Conservation (phyloP, 768 basidiomycete genomes). For the Galerina sulciceps region DNA sequence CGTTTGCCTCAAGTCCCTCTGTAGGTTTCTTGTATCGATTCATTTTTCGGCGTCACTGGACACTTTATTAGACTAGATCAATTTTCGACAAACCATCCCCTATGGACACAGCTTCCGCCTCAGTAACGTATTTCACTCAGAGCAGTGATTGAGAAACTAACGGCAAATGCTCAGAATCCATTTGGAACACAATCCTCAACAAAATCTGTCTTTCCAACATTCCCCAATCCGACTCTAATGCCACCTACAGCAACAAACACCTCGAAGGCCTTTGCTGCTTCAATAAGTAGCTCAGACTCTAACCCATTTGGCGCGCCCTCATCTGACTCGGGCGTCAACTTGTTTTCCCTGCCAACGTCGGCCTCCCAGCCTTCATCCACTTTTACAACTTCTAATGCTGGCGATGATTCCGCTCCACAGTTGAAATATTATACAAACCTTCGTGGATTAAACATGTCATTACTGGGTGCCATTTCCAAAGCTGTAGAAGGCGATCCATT, state of each 20-base stretch:
- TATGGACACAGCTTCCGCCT: no score
- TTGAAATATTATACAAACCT: conserved; percentile 66
- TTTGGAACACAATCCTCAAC: no score
- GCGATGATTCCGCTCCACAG: conserved; percentile 28
- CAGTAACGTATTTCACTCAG: no score
- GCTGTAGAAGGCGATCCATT: conserved; percentile 74
- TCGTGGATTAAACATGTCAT: conserved; percentile 75
- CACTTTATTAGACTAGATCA: no score
- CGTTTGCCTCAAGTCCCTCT: neutral
- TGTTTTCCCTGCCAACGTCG: conserved; percentile 1
- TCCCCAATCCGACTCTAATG: conserved; percentile 18
- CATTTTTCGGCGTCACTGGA: no score
- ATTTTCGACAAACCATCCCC: no score
- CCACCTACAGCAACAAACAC: conserved; percentile 41
- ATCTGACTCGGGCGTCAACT: no score
- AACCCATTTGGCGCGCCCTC: conserved; percentile 4
- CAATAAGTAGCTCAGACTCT: conserved; percentile 32
- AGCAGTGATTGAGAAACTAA: no score
- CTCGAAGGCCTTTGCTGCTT: conserved; percentile 56
- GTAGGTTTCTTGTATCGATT: no score
- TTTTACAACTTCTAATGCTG: conserved; percentile 8
- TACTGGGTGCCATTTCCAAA: conserved; percentile 60
- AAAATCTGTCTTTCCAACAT: neutral
- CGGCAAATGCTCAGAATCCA: no score
- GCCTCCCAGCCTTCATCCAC: conserved; percentile 10